Base-by-base conservation (phyloP, 1,284 basidiomycete genomes). In the Mycena citricolor region DNA sequence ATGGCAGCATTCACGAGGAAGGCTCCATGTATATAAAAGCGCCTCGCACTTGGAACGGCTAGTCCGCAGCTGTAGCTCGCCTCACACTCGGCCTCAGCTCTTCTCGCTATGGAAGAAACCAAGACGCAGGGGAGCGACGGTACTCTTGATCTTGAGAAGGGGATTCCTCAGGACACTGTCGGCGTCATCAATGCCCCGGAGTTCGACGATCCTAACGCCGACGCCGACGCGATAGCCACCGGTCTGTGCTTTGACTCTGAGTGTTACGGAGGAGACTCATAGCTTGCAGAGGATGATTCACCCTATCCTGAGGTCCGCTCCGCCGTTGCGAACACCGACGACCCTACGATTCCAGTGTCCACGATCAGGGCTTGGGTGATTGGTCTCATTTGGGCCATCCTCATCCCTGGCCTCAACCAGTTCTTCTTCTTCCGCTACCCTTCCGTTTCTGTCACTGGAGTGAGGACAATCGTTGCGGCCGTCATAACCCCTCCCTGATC, bases 291-390 rank as follows among this genome's bases (percentile, higher is more conserved):
- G 63, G 69, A 71, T 42, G 70, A 73, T 45, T 71, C 69, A 8
- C 70, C 70, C 4, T 90, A 89, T 58, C 83, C 83, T 6, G 85
- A 88, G 58, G 86, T 90, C 21, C 79, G 87, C 22, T 83, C 84
- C 17, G 83, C 83, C 25, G 86, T 89, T 19, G 77, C 82, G 30
- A 84, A 86, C 58, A 81, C 78, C 13, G 57, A 52, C 28, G 53
- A 54, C 32, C 47, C 42, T n/a, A 32, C 12, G 34, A 44, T 46
- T 8, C 45, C 46, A 14, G 40, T 40, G n/a, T n/a, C 36, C 1
- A 53, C 54, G 22, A 17, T 53, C 16, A 51, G 51, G 21, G 17
- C 77, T 21, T 90, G 85, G 85, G 57, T 74, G 1, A 57, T 73
- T 23, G 71, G 87, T 51, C 56, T 71, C 30, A 57, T 74, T 8